These are phyloP conservation scores for Trichoderma citrinoviride DNA, from an alignment of 2,329 filamentous ascomycete species.

Conservation along the genomic window DNA sequence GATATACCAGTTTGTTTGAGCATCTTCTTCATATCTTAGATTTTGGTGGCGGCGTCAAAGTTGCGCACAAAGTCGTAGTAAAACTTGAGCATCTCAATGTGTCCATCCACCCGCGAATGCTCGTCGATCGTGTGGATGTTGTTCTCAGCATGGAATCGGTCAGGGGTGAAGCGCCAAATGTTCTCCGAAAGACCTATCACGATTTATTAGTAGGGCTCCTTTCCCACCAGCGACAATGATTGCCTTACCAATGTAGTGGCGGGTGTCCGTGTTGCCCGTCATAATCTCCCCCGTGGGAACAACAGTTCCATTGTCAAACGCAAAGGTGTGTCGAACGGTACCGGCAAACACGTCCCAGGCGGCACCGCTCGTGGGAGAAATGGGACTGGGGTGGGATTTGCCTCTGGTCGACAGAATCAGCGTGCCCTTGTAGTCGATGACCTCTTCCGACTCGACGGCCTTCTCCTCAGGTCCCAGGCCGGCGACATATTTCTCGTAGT, in stretches of 20 bases:
- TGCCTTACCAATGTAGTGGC: constrained; percentile 41
- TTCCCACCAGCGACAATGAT: accelerated
- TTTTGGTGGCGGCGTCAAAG: constrained; percentile 35
- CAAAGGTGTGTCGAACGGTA: constrained; percentile 44
- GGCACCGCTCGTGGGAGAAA: constrained; percentile 51
- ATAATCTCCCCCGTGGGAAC: constrained; percentile 50
- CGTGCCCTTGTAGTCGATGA: constrained; percentile 37
- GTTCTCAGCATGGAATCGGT: constrained; percentile 25
- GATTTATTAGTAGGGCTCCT: constrained; percentile 29
- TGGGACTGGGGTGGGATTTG: constrained; percentile 52
- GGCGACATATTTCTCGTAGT: constrained; percentile 28
- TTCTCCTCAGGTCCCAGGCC: neutral
- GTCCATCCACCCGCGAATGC: constrained; percentile 38
- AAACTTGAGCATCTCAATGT: constrained; percentile 44
- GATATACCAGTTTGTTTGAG: neutral
- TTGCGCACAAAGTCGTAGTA: constrained; percentile 46
- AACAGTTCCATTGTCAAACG: constrained; percentile 49
- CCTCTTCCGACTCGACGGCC: neutral
- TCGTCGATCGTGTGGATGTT: constrained; percentile 46
- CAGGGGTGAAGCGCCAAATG: constrained; percentile 45
- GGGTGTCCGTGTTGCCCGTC: constrained; percentile 45
- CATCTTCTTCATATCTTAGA: neutral
- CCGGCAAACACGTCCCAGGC: constrained; percentile 50
- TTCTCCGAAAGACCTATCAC: constrained; percentile 14
- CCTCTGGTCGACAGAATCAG: constrained; percentile 38